Conservation (phyloP, 2,329 filamentous ascomycete species). For the Coleophoma crateriformis region DNA sequence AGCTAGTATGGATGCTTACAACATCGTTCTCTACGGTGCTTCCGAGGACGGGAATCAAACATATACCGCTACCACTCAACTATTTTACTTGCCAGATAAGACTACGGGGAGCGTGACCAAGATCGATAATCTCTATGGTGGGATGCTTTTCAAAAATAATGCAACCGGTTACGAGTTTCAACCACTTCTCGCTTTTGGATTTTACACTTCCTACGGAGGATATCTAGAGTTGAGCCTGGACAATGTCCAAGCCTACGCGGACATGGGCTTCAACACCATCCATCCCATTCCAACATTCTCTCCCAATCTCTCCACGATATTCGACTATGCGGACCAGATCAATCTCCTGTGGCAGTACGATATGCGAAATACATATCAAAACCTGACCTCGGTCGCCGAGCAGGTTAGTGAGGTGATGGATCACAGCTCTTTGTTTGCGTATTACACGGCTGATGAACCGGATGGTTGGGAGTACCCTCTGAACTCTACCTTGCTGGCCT, state of each 20-base stretch:
- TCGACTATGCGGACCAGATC: conserved; percentile 35
- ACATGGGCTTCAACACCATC: conserved; percentile 41
- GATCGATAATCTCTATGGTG: conserved; percentile 40
- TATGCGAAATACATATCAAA: conserved; percentile 23
- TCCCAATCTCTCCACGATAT: conserved; percentile 29
- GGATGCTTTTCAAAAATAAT: conserved; percentile 33
- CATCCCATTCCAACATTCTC: conserved; percentile 30
- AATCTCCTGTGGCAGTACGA: conserved; percentile 40
- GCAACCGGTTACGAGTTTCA: conserved; percentile 22
- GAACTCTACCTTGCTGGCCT: conserved; percentile 36
- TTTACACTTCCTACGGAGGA: conserved; percentile 29
- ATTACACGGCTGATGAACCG: conserved; percentile 49
- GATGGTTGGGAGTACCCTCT: conserved; percentile 33
- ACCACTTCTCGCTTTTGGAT: conserved; percentile 38
- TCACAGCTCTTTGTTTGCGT: conserved; percentile 37
- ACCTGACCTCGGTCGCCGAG: conserved; percentile 29
- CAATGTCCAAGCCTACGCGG: conserved; percentile 32
- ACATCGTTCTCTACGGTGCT: conserved; percentile 29
- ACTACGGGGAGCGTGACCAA: conserved; percentile 38
- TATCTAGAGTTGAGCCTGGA: conserved; percentile 24
- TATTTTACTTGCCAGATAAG: conserved; percentile 37
- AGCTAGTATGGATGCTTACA: background rate
- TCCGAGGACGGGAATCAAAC: conserved; percentile 24
- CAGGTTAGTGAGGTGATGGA: conserved; percentile 22
- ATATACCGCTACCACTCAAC: conserved; percentile 28